These are phyloP conservation scores for Trifolium repens DNA, from an alignment of 306 rosid genomes.

Conservation along the genomic window DNA sequence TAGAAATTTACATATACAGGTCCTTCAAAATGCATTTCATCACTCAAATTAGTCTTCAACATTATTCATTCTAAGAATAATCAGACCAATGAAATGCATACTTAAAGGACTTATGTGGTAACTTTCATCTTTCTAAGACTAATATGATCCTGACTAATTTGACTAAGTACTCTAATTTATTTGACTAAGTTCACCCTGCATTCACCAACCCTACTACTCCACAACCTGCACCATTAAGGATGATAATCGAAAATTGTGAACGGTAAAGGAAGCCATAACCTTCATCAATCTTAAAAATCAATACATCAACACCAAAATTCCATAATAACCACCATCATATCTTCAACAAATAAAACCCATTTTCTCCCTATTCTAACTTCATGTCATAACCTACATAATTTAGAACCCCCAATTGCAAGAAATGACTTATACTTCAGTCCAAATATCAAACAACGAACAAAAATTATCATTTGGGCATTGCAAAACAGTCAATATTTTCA, in stretches of 20 bases:
- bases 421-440: too few relatives aligned
- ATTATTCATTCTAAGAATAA: background rate
- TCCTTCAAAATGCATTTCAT: background rate
- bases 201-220: background rate
- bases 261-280: too few relatives aligned
- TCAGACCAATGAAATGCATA: background rate
- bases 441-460: too few relatives aligned
- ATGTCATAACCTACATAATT: slow-evolving; percentile 14
- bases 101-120: background rate
- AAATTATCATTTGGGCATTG: too few relatives aligned
- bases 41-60: background rate
- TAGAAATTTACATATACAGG: background rate
- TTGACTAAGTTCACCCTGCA: background rate
- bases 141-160: background rate
- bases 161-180: background rate
- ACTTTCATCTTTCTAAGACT: background rate
- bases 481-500: background rate
- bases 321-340: background rate
- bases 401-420: slow-evolving; percentile 28
- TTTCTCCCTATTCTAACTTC: background rate
- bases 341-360: slow-evolving; percentile 11
- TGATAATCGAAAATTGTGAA: too few relatives aligned
- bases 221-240: background rate
- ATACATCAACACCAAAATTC: background rate
- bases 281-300: background rate